Evolutionary conservation across 371 early-diverging fungal genomes (phyloP), one percentile per base, ranked within the genome.

Genomic region (Dichotomocladium elegans): DNA sequence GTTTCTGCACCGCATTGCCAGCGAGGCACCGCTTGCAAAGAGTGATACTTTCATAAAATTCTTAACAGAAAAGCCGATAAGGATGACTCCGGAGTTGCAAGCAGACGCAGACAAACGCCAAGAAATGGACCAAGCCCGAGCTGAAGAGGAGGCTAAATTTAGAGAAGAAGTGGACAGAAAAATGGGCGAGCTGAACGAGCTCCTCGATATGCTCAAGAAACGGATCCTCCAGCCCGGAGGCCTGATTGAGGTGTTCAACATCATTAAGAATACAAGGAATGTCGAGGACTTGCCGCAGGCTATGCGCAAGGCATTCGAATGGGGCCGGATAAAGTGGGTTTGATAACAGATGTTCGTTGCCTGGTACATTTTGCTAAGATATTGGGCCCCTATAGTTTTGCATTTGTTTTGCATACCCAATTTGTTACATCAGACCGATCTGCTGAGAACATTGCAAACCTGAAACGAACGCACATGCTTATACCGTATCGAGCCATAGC

Each of bases 401-500:
- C 85, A 1, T 78, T 77, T 49, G 75, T 73, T 2, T 55, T 84
- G 21, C 76, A 84, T 61, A 75, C 72, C 4, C 68, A 75, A 34
- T 80, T 81, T 49, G 61, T 79, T 14, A 69, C 76, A 2, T 79
- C 82, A 10, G 85, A 82, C 41, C 63, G 69, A 22, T 72, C 81
- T 3, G 53, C 73, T 3, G 66, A 77, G 30, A 81, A 78, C 51
- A 64, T 78, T 41, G 64, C 73, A 6, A 70, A 76, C 8, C 66
- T 84, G 33, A 79, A 81, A 66, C 79, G 80, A 12, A 79, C 77
- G 0, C 75, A 84, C 35, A 37, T 53, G 15, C 25, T 82, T 53
- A 68, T 84, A 61, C 85, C 85, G 4, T 84, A 80, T 58, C 59
- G 74, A 37, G 64, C 81, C 11, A 56, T 84, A 41, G 70, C 74